A percentile compares a stretch with the other conserved stretches of the same genome.
Evolutionary conservation across 1,139 yeast genomes (phyloP).

Genomic region (Suhomyces panamericanus): DNA sequence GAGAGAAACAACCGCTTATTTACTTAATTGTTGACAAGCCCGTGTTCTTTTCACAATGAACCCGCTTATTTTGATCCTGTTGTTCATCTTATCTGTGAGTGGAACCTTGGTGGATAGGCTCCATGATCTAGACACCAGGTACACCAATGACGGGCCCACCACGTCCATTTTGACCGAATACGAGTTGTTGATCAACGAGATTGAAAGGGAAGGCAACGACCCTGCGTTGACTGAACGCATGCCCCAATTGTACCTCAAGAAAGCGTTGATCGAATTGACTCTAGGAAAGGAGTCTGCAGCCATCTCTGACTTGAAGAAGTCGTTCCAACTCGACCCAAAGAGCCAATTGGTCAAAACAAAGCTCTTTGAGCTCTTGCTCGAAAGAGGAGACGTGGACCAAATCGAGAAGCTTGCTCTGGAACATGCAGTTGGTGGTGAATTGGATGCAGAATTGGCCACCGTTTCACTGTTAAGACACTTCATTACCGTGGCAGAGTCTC

Average conservation of each 20-base stretch:
- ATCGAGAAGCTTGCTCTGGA: constrained; percentile 9
- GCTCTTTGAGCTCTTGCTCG: constrained; percentile 45
- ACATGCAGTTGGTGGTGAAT: constrained; percentile 8
- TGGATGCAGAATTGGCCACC: constrained; percentile 17
- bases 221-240: constrained; percentile 8
- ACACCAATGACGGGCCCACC: constrained; percentile 28
- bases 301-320: constrained; percentile 44
- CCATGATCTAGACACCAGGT: constrained; percentile 13
- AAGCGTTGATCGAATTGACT: constrained; percentile 54
- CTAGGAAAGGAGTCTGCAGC: constrained; percentile 51
- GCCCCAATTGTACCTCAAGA: constrained; percentile 50
- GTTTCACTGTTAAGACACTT: constrained; percentile 21
- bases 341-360: constrained; percentile 46
- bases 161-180: constrained; percentile 26
- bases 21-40: too few species aligned
- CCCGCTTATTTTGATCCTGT: constrained; percentile 3
- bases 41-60: constrained; percentile 1
- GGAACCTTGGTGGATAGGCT: constrained; percentile 8
- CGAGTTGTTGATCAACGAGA: constrained; percentile 22
- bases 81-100: constrained; percentile 7
- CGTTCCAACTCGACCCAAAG: constrained; percentile 41
- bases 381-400: constrained; percentile 41
- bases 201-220: constrained; percentile 8
- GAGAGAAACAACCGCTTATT: too few species aligned
- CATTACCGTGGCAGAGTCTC: constrained; percentile 20